These are phyloP conservation scores for Leishmania arabica DNA, from an alignment of 208 protist species.

Conservation along the genomic window DNA sequence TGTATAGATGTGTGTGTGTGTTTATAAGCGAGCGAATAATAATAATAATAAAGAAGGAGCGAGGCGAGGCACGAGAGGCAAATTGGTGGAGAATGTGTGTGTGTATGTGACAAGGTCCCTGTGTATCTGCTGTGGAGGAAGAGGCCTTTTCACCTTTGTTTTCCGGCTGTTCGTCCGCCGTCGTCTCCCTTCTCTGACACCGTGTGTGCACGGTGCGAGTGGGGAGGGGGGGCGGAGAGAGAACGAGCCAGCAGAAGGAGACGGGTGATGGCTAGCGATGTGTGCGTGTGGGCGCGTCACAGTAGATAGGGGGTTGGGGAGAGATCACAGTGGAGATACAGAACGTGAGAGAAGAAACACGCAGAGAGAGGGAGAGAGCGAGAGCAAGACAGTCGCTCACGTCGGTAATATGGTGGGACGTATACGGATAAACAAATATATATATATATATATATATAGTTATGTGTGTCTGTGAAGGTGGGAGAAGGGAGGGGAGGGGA, in stretches of 20 bases:
- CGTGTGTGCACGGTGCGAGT: neutral
- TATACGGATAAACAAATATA: neutral
- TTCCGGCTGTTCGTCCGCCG: neutral
- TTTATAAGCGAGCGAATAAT: neutral
- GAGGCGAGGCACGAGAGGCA: too few species aligned
- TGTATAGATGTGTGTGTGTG: neutral
- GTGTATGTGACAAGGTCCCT: neutral
- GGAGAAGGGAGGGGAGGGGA: neutral
- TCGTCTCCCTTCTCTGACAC: neutral
- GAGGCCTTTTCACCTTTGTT: neutral
- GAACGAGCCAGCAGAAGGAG: neutral
- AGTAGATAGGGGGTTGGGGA: neutral
- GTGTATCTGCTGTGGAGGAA: too few species aligned
- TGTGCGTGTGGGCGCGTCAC: neutral
- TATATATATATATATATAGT: neutral
- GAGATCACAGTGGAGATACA: neutral
- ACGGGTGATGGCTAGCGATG: neutral
- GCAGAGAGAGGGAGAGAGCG: slow-evolving; percentile 13
- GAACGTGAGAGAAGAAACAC: neutral
- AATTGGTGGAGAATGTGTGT: neutral
- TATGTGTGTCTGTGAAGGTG: neutral
- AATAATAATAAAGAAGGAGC: too few species aligned
- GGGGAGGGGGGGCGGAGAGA: neutral
- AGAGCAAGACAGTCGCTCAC: slow-evolving; percentile 4
- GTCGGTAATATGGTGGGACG: neutral